A percentile compares a stretch with the other conserved stretches of the same genome.
phyloP scores from a whole-genome alignment of 1,284 basidiomycete genomes.

The Calocybe gambosa region DNA sequence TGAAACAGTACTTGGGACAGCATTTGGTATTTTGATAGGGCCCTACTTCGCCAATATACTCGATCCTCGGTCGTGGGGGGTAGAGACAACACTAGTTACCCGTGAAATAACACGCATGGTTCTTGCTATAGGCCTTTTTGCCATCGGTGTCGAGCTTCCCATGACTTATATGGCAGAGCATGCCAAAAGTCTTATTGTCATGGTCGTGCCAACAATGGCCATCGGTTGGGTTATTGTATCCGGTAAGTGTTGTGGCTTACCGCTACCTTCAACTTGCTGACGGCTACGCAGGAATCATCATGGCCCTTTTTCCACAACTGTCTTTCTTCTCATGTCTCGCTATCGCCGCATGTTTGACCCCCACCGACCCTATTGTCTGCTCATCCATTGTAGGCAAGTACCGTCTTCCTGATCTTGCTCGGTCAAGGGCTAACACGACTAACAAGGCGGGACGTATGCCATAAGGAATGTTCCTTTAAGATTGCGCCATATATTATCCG shows the following conservation, averaged over 20 bases:
- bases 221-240: constrained; percentile 66
- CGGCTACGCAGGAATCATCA: constrained; percentile 43
- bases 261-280: not conserved
- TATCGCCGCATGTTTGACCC: constrained; percentile 87
- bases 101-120: constrained; percentile 74
- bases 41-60: constrained; percentile 75
- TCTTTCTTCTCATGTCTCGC: constrained; percentile 73
- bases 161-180: constrained; percentile 60
- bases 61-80: constrained; percentile 74
- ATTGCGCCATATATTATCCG: constrained; percentile 80
- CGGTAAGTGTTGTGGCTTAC: constrained; percentile 3
- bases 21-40: constrained; percentile 56
- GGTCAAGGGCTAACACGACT: constrained; percentile 5
- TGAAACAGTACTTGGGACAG: constrained; percentile 88
- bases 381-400: constrained; percentile 51
- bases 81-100: constrained; percentile 53
- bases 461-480: constrained; percentile 82
- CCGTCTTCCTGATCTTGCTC: not conserved
- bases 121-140: constrained; percentile 64
- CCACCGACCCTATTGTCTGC: constrained; percentile 85
- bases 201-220: constrained; percentile 77
- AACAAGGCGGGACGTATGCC: constrained; percentile 79
- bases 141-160: constrained; percentile 71
- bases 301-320: constrained; percentile 62
- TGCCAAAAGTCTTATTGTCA: constrained; percentile 49